A percentile compares a stretch with the other conserved stretches of the same genome.
These are phyloP conservation scores for Colletotrichum chlorophyti DNA, from an alignment of 2,329 filamentous ascomycete genomes.

Conservation along the genomic window DNA sequence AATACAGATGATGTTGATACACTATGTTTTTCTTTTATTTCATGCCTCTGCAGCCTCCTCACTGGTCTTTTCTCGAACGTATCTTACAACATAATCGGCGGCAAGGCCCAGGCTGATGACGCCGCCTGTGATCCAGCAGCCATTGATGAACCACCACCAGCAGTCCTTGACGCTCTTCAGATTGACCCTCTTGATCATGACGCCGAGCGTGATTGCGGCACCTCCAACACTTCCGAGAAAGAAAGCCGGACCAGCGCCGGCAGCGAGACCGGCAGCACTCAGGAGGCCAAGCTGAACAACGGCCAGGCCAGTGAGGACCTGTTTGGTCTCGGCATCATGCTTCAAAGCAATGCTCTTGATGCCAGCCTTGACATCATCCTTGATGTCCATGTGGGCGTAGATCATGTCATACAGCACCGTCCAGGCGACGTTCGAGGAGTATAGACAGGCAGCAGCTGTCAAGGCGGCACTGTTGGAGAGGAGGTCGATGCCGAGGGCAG, in stretches of 20 bases:
- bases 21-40: background rate
- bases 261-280: slow-evolving; percentile 70
- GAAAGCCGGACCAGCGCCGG: slow-evolving; percentile 73
- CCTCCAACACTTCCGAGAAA: slow-evolving; percentile 73
- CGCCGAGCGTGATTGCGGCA: slow-evolving; percentile 63
- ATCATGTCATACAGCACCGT: slow-evolving; percentile 92
- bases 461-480: slow-evolving; percentile 68
- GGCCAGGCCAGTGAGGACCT: slow-evolving; percentile 74
- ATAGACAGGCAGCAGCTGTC: slow-evolving; percentile 72
- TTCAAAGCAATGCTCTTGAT: slow-evolving; percentile 89
- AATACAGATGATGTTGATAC: slow-evolving; percentile 29
- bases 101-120: slow-evolving; percentile 65
- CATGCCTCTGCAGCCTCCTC: slow-evolving; percentile 19
- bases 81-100: slow-evolving; percentile 64
- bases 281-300: slow-evolving; percentile 73
- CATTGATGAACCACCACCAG: slow-evolving; percentile 81
- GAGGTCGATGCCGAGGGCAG: slow-evolving; percentile 81
- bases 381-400: slow-evolving; percentile 91
- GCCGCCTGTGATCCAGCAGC: slow-evolving; percentile 72
- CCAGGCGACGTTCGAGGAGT: slow-evolving; percentile 83
- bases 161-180: slow-evolving; percentile 71
- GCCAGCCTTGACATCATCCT: slow-evolving; percentile 83
- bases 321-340: slow-evolving; percentile 79
- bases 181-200: slow-evolving; percentile 73
- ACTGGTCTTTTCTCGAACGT: slow-evolving; percentile 42